Evolutionary conservation across 495 filamentous ascomycete genomes (phyloP).

Genomic region (Penicillium waksmanii): DNA sequence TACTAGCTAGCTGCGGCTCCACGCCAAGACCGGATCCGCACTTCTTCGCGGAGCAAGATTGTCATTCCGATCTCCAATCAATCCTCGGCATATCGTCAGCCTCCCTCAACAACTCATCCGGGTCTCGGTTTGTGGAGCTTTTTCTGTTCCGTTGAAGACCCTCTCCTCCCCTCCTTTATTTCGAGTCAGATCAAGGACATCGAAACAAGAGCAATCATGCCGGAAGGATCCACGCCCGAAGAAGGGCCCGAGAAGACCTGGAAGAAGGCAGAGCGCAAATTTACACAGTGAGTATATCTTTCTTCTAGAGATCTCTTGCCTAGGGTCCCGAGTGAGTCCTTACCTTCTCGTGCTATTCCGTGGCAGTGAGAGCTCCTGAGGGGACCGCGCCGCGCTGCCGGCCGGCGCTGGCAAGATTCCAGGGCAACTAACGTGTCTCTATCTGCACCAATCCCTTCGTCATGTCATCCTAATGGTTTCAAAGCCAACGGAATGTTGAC

Average conservation of each 20-base stretch:
- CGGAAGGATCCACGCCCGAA: constrained; percentile 22
- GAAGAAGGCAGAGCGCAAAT: constrained; percentile 44
- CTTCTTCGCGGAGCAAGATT: constrained; percentile 27
- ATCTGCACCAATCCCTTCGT: not conserved
- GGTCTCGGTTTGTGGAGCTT: not conserved
- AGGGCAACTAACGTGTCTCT: not conserved
- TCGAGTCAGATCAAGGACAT: not conserved
- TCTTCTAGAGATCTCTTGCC: not conserved
- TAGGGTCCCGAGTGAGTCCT: not conserved
- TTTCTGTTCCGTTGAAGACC: not conserved
- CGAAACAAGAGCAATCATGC: constrained; percentile 14
- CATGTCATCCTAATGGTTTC: not conserved
- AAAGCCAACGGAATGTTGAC: constrained; percentile 17
- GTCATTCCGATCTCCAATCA: constrained; percentile 28
- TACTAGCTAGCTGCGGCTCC: constrained; percentile 16
- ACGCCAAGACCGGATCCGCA: constrained; percentile 38
- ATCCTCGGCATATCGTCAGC: constrained; percentile 19
- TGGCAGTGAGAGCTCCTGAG: not conserved
- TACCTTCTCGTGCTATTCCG: not conserved
- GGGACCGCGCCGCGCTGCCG: not conserved
- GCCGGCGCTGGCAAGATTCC: not conserved
- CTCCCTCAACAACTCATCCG: not conserved
- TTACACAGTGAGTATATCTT: constrained; percentile 39
- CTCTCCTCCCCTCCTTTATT: not conserved
- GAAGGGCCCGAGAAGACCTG: constrained; percentile 37